Evolutionary conservation across 148 eudicot genomes (phyloP).

Genomic region (Chenopodium berlandieri): DNA sequence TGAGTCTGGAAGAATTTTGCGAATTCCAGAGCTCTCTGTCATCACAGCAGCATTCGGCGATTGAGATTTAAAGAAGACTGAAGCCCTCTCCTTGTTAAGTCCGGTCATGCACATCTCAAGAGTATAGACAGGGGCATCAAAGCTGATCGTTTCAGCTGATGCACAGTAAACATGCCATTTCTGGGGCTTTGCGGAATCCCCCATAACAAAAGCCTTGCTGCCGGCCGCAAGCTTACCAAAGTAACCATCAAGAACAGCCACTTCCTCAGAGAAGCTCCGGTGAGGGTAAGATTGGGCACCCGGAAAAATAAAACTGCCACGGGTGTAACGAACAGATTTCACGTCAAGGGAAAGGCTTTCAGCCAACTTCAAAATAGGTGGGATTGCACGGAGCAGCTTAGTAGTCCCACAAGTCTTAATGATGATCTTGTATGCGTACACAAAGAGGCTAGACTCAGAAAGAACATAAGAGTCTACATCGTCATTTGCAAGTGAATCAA

Average conservation of each 20-base stretch:
- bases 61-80: constrained; percentile 68
- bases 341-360: constrained; percentile 48
- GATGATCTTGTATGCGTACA: constrained; percentile 70
- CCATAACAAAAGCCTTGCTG: constrained; percentile 72
- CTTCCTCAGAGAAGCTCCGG: constrained; percentile 79
- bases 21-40: constrained; percentile 68
- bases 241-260: constrained; percentile 57
- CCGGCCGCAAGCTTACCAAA: constrained; percentile 63
- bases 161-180: constrained; percentile 87
- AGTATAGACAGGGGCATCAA: constrained; percentile 53
- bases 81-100: constrained; percentile 57
- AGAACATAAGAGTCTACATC: constrained; percentile 76
- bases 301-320: constrained; percentile 83
- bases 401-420: constrained; percentile 96
- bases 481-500: constrained; percentile 59
- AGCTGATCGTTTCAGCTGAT: constrained; percentile 33
- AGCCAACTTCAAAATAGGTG: constrained; percentile 69
- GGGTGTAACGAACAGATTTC: constrained; percentile 60
- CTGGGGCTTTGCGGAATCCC: constrained; percentile 44
- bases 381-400: constrained; percentile 66
- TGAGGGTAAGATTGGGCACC: constrained; percentile 81
- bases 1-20: constrained; percentile 74
- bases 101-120: constrained; percentile 93
- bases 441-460: constrained; percentile 90
- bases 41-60: constrained; percentile 52